phyloP scores from a whole-genome alignment of 495 filamentous ascomycete genomes.

The Penicillium canariense region DNA sequence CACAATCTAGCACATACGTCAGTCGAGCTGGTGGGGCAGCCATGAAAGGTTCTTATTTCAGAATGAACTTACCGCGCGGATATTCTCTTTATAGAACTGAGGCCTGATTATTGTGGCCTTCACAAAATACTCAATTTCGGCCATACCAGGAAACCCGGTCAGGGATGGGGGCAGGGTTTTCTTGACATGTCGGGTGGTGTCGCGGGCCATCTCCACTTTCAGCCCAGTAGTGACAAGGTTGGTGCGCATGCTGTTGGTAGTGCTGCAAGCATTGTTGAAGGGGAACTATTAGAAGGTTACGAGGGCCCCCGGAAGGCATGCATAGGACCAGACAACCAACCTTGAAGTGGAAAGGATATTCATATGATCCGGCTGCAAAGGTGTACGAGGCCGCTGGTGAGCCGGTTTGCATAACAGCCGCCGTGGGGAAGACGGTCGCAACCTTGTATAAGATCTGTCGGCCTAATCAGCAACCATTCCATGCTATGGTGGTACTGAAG shows the following conservation, averaged over 20 bases:
- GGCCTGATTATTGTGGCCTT: constrained; percentile 87
- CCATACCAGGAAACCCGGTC: constrained; percentile 74
- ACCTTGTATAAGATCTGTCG: constrained; percentile 65
- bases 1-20: constrained; percentile 39
- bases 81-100: constrained; percentile 82
- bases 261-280: constrained; percentile 83
- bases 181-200: constrained; percentile 66
- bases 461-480: constrained; percentile 7
- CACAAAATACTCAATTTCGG: constrained; percentile 88
- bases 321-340: constrained; percentile 28
- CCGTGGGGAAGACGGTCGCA: constrained; percentile 60
- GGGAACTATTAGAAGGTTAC: constrained; percentile 54
- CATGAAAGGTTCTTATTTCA: background rate
- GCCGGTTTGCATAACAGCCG: constrained; percentile 48
- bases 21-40: constrained; percentile 2
- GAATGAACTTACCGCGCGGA: constrained; percentile 53
- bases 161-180: constrained; percentile 86
- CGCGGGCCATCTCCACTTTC: constrained; percentile 56
- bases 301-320: background rate
- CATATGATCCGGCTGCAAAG: constrained; percentile 72
- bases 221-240: constrained; percentile 56
- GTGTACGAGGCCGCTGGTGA: constrained; percentile 53
- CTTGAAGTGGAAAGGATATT: constrained; percentile 91
- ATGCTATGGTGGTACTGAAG: background rate
- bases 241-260: constrained; percentile 55